Base-by-base conservation (phyloP, 2,329 filamentous ascomycete species). In the Sporothrix curviconia region DNA sequence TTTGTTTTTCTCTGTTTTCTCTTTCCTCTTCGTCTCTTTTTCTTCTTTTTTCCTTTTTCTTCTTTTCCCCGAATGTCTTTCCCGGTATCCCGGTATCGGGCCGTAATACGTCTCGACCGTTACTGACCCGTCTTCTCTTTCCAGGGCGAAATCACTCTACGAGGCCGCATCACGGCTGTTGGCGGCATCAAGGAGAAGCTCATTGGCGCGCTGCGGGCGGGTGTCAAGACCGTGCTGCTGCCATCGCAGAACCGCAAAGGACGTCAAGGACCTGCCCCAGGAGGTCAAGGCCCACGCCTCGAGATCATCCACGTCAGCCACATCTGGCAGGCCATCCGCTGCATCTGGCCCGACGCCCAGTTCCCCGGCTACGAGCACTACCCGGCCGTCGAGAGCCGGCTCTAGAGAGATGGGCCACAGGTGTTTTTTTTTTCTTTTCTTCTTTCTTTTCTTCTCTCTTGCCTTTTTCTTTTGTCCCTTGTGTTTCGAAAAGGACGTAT, bases 141-240 rank as follows among this genome's bases (percentile, higher is more conserved):
- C 1, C 69, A 83, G 79, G 83, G 83, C 62, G 84, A 86, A 67
- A 84, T 86, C 61, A 90, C 88, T 57, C 82, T 99, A 25, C 83
- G 94, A 42, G 94, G 94, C 22, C 85, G 91, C 63, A 88, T 99
- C 57, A 90, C 94, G 73, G 90, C 92, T 25, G 94, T 99, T 36
- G 94, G 94, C 55, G 94, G 94, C 17, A 97, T 99, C 75, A 96
- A 97, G 74, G 92, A 99, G 82, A 99, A 99, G 73, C 79, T 97
- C 55, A 97, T 99, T 68, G 94, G 94, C 22, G 94, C 94, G 8
- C 78, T 95, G 68, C 82, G 92, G 56, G 94, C 94, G 2, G 94
- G 94, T 28, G 92, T 99, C 61, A 95, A 96, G 79, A 92, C 90
- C 32, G 92, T 99, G 7, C 71, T 99, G 60, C 76, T 99, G 7